These are phyloP conservation scores for Aspergillus jensenii DNA, from an alignment of 2,329 filamentous ascomycete species.

Conservation along the genomic window DNA sequence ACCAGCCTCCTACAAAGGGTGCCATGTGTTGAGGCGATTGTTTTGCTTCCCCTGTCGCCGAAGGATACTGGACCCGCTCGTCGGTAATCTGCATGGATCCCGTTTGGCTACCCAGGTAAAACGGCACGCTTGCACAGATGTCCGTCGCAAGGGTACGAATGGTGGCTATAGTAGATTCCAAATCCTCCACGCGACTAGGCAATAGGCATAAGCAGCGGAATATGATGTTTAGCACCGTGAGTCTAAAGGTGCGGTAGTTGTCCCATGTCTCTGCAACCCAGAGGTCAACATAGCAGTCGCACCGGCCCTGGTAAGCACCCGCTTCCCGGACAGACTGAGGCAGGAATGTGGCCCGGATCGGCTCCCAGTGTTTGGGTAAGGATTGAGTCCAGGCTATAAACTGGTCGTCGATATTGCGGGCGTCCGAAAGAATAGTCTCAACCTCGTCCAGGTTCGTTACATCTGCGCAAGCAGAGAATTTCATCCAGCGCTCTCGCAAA, in stretches of 20 bases:
- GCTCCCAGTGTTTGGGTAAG: conserved; percentile 26
- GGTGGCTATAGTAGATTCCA: neutral
- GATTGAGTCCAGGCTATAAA: conserved; percentile 24
- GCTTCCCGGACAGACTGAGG: conserved; percentile 26
- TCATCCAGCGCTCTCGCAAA: conserved; percentile 25
- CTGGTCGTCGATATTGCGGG: conserved; percentile 21
- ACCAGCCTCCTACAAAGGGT: conserved; percentile 29
- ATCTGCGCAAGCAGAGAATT: conserved; percentile 2
- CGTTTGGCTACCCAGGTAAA: conserved; percentile 27
- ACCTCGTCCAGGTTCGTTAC: conserved; percentile 8
- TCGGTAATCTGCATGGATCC: conserved; percentile 22
- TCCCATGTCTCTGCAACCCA: conserved; percentile 33
- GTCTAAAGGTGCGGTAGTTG: conserved; percentile 28
- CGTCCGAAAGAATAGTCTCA: conserved; percentile 18
- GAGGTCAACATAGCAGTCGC: conserved; percentile 32
- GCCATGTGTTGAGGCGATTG: conserved; percentile 23
- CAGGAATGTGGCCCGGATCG: conserved; percentile 22
- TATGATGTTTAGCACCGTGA: conserved; percentile 28
- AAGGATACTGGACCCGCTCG: conserved; percentile 24
- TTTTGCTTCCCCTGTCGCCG: conserved; percentile 14
- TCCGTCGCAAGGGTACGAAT: conserved; percentile 24
- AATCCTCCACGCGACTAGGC: conserved; percentile 4
- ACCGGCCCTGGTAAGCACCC: conserved; percentile 25
- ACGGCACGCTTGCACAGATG: conserved; percentile 29
- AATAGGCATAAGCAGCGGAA: conserved; percentile 24